Evolutionary conservation across 2,329 filamentous ascomycete species (phyloP).

Genomic region (Fusarium fujikuroi): DNA sequence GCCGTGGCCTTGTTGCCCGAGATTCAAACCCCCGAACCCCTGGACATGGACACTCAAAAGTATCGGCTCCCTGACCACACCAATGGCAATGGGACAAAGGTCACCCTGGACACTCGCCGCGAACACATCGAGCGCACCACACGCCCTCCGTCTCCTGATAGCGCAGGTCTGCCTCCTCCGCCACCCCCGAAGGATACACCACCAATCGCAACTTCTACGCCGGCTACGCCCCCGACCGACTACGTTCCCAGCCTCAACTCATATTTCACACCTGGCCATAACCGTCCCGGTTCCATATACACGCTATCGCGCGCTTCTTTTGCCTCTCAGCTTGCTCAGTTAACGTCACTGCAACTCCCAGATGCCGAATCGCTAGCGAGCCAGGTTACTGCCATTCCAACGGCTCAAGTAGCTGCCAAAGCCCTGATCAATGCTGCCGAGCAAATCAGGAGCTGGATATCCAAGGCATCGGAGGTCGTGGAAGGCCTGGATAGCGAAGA

Average conservation of each 20-base stretch:
- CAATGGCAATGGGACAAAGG: slow-evolving; percentile 74
- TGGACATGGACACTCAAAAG: slow-evolving; percentile 78
- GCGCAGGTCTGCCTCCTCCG: slow-evolving; percentile 51
- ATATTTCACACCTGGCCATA: slow-evolving; percentile 75
- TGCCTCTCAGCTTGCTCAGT: slow-evolving; percentile 88
- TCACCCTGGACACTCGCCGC: slow-evolving; percentile 65
- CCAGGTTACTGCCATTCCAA: slow-evolving; percentile 85
- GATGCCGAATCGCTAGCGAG: slow-evolving; percentile 85
- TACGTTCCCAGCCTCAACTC: slow-evolving; percentile 63
- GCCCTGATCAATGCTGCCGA: slow-evolving; percentile 88
- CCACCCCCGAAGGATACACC: slow-evolving; percentile 57
- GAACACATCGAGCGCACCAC: slow-evolving; percentile 66
- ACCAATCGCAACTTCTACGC: slow-evolving; percentile 43
- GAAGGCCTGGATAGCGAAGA: slow-evolving; percentile 92
- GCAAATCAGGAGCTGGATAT: slow-evolving; percentile 94
- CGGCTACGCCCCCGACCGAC: slow-evolving; percentile 51
- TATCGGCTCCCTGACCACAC: slow-evolving; percentile 77
- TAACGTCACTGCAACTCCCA: slow-evolving; percentile 90
- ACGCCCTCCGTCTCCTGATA: slow-evolving; percentile 53
- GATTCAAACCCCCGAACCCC: slow-evolving; percentile 60
- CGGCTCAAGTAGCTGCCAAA: slow-evolving; percentile 82
- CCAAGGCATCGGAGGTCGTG: slow-evolving; percentile 90
- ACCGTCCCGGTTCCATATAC: slow-evolving; percentile 87
- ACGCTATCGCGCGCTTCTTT: slow-evolving; percentile 93
- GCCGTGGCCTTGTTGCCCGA: slow-evolving; percentile 58